Conservation (phyloP, 331 rosid genomes). For the Acacia pycnantha region DNA sequence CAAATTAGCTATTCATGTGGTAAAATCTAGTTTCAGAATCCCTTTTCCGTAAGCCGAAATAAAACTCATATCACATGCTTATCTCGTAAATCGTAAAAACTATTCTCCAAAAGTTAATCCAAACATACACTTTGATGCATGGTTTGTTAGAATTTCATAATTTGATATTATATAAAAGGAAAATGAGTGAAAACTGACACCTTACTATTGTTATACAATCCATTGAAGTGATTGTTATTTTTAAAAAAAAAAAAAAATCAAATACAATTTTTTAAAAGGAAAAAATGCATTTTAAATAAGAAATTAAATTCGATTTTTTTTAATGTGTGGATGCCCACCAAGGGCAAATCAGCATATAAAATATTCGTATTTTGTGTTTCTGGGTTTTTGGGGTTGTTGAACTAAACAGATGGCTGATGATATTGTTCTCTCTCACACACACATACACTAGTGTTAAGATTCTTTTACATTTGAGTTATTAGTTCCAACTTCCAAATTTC, state of each 20-base stretch:
- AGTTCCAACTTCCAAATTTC: background rate
- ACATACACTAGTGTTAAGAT: background rate
- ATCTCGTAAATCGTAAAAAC: no score
- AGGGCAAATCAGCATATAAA: no score
- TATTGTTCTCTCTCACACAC: background rate
- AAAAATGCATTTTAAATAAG: background rate
- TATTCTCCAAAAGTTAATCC: no score
- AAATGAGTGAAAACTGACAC: background rate
- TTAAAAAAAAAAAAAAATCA: background rate
- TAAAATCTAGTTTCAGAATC: no score
- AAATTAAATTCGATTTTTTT: background rate
- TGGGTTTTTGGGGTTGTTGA: background rate
- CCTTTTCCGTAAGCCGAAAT: fast-evolving
- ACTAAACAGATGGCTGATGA: background rate
- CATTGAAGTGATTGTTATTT: background rate
- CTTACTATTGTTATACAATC: background rate
- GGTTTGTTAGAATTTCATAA: background rate
- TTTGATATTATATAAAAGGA: background rate
- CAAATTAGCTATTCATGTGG: background rate
- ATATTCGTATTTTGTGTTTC: background rate
- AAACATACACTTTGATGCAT: background rate
- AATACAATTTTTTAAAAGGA: background rate
- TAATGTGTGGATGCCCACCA: no score
- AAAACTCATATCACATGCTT: no score
- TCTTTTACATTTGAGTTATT: background rate